phyloP scores from a whole-genome alignment of 352 stramenopile genomes.

The Phytophthora vignae region DNA sequence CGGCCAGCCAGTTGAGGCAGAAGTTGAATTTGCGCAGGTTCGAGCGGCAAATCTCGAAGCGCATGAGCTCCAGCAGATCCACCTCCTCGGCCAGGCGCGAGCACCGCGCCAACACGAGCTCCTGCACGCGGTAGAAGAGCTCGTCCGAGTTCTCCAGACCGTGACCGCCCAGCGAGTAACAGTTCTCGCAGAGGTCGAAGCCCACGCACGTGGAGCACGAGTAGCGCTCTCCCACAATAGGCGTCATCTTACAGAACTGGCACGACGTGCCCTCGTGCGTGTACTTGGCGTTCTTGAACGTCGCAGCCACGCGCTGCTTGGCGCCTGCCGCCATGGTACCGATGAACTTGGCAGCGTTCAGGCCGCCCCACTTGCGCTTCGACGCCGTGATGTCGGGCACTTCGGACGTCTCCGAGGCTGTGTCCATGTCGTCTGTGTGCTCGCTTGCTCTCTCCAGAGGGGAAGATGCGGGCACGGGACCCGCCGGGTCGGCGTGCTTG shows the following conservation, averaged over 20 bases:
- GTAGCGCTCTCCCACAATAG: slow-evolving; percentile 80
- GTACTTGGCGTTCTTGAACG: slow-evolving; percentile 73
- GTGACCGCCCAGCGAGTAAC: slow-evolving; percentile 84
- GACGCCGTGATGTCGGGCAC: slow-evolving; percentile 24
- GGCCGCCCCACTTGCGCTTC: slow-evolving; percentile 63
- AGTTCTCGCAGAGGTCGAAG: slow-evolving; percentile 85
- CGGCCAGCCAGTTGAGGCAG: slow-evolving; percentile 84
- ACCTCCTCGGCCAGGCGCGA: slow-evolving; percentile 66
- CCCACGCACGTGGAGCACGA: slow-evolving; percentile 82
- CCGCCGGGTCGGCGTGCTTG: slow-evolving; percentile 33
- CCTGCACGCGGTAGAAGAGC: slow-evolving; percentile 84
- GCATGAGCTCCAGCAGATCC: slow-evolving; percentile 81
- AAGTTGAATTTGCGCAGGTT: slow-evolving; percentile 89
- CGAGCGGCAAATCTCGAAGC: slow-evolving; percentile 88
- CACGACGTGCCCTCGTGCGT: slow-evolving; percentile 80
- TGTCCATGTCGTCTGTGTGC: slow-evolving; percentile 44
- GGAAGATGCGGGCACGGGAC: slow-evolving; percentile 22
- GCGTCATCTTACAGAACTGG: slow-evolving; percentile 82
- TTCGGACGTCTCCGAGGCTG: slow-evolving; percentile 29
- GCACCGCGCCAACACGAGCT: slow-evolving; percentile 76
- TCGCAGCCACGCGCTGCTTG: slow-evolving; percentile 76
- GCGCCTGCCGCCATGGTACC: slow-evolving; percentile 73
- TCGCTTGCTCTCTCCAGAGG: slow-evolving; percentile 39
- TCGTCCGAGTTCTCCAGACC: slow-evolving; percentile 88
- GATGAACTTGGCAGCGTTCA: slow-evolving; percentile 75